Evolutionary conservation across 306 rosid genomes (phyloP), one percentile per base, ranked within the genome.

Genomic region (Acacia melanoxylon): DNA sequence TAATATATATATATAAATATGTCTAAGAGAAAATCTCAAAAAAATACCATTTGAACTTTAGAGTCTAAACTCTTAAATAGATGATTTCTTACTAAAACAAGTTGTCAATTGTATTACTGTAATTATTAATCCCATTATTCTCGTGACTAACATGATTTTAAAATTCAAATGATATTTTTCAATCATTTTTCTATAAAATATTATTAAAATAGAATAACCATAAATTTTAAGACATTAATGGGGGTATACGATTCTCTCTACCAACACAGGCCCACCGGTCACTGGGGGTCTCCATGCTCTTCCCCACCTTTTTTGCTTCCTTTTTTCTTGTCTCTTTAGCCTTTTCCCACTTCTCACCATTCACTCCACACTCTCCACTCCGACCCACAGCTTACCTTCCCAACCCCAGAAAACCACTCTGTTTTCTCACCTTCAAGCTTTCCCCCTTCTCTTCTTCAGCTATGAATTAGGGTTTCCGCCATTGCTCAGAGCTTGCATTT

Each of bases 401-500:
- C 20, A 54, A 51, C 75, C 75, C 83, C 76, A 5, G 20, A 17
- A 51, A 51, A 6, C 3, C 24, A 10, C 72, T 19, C 80, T 22
- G 10, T 20, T 66, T 71, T 24, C 58, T 27, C 27, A 71, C 61
- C 81, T 19, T 8, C 61, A 19, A 78, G 37, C 8, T 77, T 72
- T 37, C 65, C 46, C 83, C 2, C 51, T 37, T 37, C 80, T 29
- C 78, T 42, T 27, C 63, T 59, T 40, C 79, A 61, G 62, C 69
- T 22, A 75, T 84, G 89, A 79, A 65, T 75, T 87, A 86, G 95
- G 90, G 90, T 82, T 89, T 79, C 52, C 56, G 31, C 81, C 89
- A 84, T 89, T 89, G 90, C 81, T 70, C 66, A 58, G 42, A 63
- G 86, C 81, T 85, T 72, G 41, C 86, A 76, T 66, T 86, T 42